These are phyloP conservation scores for Phytopythium montanum DNA, from an alignment of 352 stramenopile species.

Conservation along the genomic window DNA sequence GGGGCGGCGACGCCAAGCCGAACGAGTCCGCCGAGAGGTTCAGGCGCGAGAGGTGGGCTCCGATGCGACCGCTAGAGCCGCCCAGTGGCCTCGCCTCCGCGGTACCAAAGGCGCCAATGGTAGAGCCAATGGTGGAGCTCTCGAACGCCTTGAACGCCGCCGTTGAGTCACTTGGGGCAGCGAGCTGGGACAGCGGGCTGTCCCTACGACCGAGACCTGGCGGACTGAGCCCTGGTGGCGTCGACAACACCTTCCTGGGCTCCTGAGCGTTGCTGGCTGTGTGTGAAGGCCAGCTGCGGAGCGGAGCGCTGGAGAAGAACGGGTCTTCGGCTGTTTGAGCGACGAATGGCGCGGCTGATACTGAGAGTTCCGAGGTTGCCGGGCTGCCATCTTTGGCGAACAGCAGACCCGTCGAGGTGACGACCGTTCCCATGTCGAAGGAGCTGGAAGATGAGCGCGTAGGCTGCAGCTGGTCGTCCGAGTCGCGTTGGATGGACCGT, in stretches of 20 bases:
- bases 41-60: conserved; percentile 20
- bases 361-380: background rate
- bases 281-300: conserved; percentile 2
- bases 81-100: background rate
- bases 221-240: conserved; percentile 1
- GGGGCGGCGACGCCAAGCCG: conserved; percentile 1
- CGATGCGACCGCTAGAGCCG: conserved; percentile 13
- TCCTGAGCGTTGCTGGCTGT: conserved; percentile 12
- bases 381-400: background rate
- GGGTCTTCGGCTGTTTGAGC: background rate
- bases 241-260: conserved; percentile 18
- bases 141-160: conserved; percentile 3
- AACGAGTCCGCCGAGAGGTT: conserved; percentile 24
- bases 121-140: conserved; percentile 9
- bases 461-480: background rate
- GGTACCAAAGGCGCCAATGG: conserved; percentile 15
- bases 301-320: background rate
- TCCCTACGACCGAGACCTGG: background rate
- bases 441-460: conserved; percentile 5
- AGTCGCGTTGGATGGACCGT: background rate
- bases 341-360: background rate
- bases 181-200: conserved; percentile 1
- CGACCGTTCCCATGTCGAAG: conserved; percentile 7
- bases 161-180: background rate
- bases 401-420: conserved; percentile 3